These are phyloP conservation scores for Phytopythium delawarense DNA, from an alignment of 352 stramenopile genomes.

Conservation along the genomic window DNA sequence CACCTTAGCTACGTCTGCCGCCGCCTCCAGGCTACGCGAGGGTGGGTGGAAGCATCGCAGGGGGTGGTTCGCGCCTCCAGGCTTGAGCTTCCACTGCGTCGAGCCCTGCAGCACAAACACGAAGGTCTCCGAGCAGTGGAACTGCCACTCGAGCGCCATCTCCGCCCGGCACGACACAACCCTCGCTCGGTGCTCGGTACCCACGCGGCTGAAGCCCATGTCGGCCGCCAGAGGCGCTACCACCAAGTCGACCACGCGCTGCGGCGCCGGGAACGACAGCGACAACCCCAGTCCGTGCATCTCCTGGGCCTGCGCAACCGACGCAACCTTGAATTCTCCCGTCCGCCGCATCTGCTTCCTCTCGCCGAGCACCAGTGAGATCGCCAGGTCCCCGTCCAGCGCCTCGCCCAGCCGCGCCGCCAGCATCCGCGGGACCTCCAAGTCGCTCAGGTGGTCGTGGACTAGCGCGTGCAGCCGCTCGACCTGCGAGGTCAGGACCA, in stretches of 20 bases:
- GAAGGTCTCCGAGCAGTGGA: constrained; percentile 31
- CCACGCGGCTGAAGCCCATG: constrained; percentile 23
- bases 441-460: constrained; percentile 19
- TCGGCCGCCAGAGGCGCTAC: constrained; percentile 22
- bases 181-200: constrained; percentile 5
- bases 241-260: constrained; percentile 12
- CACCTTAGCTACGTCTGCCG: constrained; percentile 16
- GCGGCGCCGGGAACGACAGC: constrained; percentile 25
- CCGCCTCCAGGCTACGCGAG: constrained; percentile 11
- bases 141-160: constrained; percentile 33
- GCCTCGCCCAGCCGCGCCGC: constrained; percentile 17
- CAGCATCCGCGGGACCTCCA: constrained; percentile 11
- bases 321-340: constrained; percentile 7
- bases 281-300: constrained; percentile 13
- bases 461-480: constrained; percentile 32
- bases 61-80: constrained; percentile 17
- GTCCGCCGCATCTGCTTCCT: constrained; percentile 6
- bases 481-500: constrained; percentile 18
- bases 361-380: constrained; percentile 9
- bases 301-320: constrained; percentile 13
- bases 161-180: constrained; percentile 8
- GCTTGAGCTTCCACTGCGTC: constrained; percentile 22
- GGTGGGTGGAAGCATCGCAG: constrained; percentile 20
- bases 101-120: constrained; percentile 37
- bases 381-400: constrained; percentile 12